Base-by-base conservation (phyloP, 768 basidiomycete genomes). In the Collybiopsis confluens region DNA sequence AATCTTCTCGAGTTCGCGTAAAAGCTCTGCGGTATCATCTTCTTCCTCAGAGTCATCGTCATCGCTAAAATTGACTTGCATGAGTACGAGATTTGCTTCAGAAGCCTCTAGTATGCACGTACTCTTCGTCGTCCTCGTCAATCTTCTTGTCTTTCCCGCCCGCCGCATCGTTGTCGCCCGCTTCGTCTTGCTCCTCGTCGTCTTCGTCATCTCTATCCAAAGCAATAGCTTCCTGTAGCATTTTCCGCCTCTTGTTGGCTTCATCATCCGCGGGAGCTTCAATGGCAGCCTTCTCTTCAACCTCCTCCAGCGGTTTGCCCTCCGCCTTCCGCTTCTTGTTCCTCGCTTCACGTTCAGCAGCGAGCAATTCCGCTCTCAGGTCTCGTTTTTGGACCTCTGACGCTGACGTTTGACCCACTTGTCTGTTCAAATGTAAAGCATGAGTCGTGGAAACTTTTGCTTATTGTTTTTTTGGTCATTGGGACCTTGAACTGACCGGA, bases 1-100 rank as follows among this genome's bases (percentile, higher is more conserved):
- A 61, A 98, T 98, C 74, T 96, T 98, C 70, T 97, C 96, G n/a
- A 99, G 78, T 67, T 99, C 97, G 23, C 93, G 85, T 57, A 99
- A 75, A 21, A 99, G 46, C n/a, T 48, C 46, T 11, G 41, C 30
- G 37, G 42, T 92, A 51, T 96, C 92, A 61, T 93, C 91, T 58
- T 96, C 94, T 8, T 88, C 81, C 2, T 85, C 82, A 0, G 71
- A 66, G 6, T 79, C 77, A 7, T 80, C 80, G 33, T 84, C 82
- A 49, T 74, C 78, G 56, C 41, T 50, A 4, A 48, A 37, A 1
- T 36, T 20, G 45, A 24, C 16, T 28, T 43, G 7, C n/a, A 30
- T 56, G n/a, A n/a, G n/a, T n/a, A n/a, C n/a, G n/a, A n/a, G n/a
- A n/a, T n/a, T n/a, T n/a, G n/a, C n/a, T n/a, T n/a, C n/a, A n/a